A percentile compares a stretch with the other conserved stretches of the same genome.
phyloP scores from a whole-genome alignment of 345 rosid genomes.

The Triadica sebifera region DNA sequence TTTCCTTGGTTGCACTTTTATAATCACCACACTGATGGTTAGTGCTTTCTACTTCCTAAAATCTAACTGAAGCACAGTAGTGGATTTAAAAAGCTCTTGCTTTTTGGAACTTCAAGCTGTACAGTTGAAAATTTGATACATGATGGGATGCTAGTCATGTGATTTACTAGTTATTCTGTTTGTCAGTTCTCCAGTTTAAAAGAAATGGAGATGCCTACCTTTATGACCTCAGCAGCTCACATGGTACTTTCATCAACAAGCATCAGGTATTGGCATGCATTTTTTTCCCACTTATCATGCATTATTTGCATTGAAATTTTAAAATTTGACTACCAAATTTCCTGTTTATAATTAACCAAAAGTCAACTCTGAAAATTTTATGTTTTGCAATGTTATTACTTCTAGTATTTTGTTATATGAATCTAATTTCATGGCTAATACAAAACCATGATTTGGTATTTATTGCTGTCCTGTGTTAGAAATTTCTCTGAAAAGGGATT shows the following conservation, averaged over 20 bases:
- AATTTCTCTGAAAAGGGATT: not conserved
- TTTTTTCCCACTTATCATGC: not conserved
- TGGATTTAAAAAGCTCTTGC: not conserved
- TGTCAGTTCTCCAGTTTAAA: constrained; percentile 81
- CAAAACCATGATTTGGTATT: not conserved
- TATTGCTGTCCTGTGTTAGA: not conserved
- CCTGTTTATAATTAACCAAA: not conserved
- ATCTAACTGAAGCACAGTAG: not conserved
- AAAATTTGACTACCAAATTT: not conserved
- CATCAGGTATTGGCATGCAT: constrained; percentile 47
- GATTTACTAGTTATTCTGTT: constrained; percentile 17
- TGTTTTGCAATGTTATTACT: not conserved
- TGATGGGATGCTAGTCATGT: not conserved
- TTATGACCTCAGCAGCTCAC: constrained; percentile 84
- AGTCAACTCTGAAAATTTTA: not conserved
- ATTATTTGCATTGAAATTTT: not conserved
- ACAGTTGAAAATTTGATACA: not conserved
- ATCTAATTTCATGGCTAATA: not conserved
- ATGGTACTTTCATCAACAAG: constrained; percentile 79
- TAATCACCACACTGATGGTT: not conserved
- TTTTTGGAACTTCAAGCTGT: not conserved
- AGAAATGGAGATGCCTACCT: constrained; percentile 74
- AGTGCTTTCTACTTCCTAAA: not conserved
- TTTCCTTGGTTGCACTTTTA: not conserved
- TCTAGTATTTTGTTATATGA: not conserved